Percentiles rank a stretch among this genome's conserved stretches.
Evolutionary conservation across 495 filamentous ascomycete genomes (phyloP).

Genomic region (Penicillium subrubescens): DNA sequence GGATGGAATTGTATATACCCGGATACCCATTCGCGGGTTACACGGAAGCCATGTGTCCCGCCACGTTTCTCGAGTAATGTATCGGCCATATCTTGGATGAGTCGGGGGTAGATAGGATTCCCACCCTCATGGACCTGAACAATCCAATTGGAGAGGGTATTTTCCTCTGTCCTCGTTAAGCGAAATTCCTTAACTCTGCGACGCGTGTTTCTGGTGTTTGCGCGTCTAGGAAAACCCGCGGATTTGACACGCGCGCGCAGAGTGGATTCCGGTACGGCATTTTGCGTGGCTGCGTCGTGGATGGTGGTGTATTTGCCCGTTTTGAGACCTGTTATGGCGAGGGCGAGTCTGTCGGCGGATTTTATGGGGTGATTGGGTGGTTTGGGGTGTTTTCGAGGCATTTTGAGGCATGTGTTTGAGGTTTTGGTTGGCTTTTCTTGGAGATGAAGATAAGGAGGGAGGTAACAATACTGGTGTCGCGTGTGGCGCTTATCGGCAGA

Average conservation of each 20-base stretch:
- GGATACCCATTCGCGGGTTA: not conserved
- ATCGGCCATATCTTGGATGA: not conserved
- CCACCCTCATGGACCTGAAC: not conserved
- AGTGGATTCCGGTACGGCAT: not conserved
- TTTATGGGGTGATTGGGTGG: not conserved
- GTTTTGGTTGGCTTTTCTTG: not conserved
- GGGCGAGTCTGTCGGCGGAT: not conserved
- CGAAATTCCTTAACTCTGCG: not conserved
- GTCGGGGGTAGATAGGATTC: not conserved
- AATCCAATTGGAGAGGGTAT: not conserved
- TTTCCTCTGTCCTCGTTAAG: not conserved
- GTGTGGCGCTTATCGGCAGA: not conserved
- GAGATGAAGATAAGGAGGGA: no score
- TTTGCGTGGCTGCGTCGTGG: not conserved
- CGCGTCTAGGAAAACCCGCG: not conserved
- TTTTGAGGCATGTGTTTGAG: not conserved
- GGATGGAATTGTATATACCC: not conserved
- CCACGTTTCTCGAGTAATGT: not conserved
- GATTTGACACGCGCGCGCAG: not conserved
- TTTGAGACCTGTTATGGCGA: not conserved
- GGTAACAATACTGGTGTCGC: not conserved
- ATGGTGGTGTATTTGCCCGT: not conserved
- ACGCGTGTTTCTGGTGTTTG: not conserved
- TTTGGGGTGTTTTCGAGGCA: not conserved
- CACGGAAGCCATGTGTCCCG: not conserved